Conservation (phyloP, 164 flowering plant genomes). For the Berberis thunbergii region DNA sequence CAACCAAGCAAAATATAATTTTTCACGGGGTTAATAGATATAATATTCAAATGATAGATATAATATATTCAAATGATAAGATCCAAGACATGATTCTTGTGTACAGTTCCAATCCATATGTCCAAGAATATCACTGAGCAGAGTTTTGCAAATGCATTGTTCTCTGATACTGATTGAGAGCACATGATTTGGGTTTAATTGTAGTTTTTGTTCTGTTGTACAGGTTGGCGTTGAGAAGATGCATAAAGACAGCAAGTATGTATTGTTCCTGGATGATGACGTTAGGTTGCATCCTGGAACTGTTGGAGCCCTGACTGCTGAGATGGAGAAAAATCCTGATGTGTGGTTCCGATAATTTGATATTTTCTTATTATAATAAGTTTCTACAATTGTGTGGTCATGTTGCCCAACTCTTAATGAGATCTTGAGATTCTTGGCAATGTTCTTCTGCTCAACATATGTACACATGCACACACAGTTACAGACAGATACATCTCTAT, state of each 20-base stretch:
- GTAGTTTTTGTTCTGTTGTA: conserved; percentile 6
- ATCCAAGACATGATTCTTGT: too few species aligned
- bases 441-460: too few species aligned
- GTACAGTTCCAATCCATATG: too few species aligned
- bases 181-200: too few species aligned
- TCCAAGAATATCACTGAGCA: not conserved
- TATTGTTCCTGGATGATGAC: conserved; percentile 91
- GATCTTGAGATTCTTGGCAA: not conserved
- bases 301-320: conserved; percentile 83
- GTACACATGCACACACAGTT: too few species aligned
- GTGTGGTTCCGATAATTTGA: conserved; percentile 24
- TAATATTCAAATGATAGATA: too few species aligned
- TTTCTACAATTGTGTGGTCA: not conserved
- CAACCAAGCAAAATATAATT: too few species aligned
- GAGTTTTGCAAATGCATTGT: not conserved
- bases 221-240: conserved; percentile 85
- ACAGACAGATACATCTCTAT: too few species aligned
- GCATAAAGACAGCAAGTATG: conserved; percentile 92
- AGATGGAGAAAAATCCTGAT: conserved; percentile 92
- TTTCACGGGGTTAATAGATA: too few species aligned
- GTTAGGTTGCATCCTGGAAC: conserved; percentile 95
- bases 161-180: not conserved
- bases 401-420: not conserved
- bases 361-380: not conserved
- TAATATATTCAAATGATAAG: too few species aligned